Conservation (phyloP, 1,139 yeast species). For the Blastobotrys apis region DNA sequence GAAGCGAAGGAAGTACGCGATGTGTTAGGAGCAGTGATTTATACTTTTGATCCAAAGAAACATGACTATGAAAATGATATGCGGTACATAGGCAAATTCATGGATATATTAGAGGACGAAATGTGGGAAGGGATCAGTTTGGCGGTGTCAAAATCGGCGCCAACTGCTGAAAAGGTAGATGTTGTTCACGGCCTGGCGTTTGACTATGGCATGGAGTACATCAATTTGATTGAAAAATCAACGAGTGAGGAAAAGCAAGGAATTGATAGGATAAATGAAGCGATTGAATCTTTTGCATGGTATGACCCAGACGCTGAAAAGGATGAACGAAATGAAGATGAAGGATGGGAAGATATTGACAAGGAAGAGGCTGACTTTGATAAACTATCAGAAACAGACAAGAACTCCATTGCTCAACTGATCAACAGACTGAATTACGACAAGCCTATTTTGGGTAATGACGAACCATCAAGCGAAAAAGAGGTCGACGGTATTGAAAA, state of each 20-base stretch:
- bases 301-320: constrained; percentile 4
- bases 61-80: constrained; percentile 14
- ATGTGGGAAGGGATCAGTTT: constrained; percentile 29
- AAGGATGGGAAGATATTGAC: constrained; percentile 14
- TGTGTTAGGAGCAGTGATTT: constrained; percentile 38
- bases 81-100: constrained; percentile 19
- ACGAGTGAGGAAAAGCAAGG: constrained; percentile 19
- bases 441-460: constrained; percentile 14
- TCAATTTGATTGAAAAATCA: constrained; percentile 18
- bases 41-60: constrained; percentile 30
- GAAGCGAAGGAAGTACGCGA: constrained; percentile 42
- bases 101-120: constrained; percentile 26
- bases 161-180: not conserved
- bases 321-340: constrained; percentile 14
- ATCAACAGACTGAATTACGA: constrained; percentile 16
- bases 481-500: constrained; percentile 27
- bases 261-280: constrained; percentile 27
- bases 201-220: constrained; percentile 31
- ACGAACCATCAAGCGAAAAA: constrained; percentile 18
- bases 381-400: constrained; percentile 13
- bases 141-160: constrained; percentile 21
- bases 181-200: constrained; percentile 18
- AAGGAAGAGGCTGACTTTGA: constrained; percentile 1
- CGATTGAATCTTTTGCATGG: constrained; percentile 30
- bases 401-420: constrained; percentile 11